These are phyloP conservation scores for Plasmodium falciparum DNA, from an alignment of 169 alveolate genomes.

Conservation along the genomic window DNA sequence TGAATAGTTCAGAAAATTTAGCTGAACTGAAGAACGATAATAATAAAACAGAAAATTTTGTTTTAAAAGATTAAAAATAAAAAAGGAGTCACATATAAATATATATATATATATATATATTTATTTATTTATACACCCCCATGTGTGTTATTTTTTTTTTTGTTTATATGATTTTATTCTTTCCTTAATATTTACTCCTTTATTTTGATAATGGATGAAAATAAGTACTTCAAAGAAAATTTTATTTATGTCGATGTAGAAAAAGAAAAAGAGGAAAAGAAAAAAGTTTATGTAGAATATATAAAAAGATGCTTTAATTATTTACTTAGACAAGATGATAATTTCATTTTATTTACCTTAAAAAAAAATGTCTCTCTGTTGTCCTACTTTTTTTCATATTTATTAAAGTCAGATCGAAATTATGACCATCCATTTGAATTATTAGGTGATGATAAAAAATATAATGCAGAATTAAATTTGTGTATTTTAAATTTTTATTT, in stretches of 20 bases:
- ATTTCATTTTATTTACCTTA: conserved; percentile 43
- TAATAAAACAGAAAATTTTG: background rate
- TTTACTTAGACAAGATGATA: conserved; percentile 42
- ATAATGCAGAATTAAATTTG: conserved; percentile 1
- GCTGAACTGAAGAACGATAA: background rate
- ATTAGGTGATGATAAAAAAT: conserved; percentile 1
- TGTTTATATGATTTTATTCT: background rate
- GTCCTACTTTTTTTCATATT: conserved; percentile 62
- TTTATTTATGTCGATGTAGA: conserved; percentile 24
- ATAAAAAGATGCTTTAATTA: conserved; percentile 43
- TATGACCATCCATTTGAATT: conserved; percentile 23
- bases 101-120: background rate
- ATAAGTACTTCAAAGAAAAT: conserved; percentile 35
- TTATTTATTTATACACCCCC: background rate
- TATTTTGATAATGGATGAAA: conserved; percentile 18
- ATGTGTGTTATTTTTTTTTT: background rate
- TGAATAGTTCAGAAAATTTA: background rate
- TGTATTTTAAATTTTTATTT: conserved; percentile 39
- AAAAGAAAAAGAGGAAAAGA: conserved; percentile 12
- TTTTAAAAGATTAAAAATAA: conserved; percentile 2
- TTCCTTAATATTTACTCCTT: background rate
- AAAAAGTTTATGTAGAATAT: conserved; percentile 12
- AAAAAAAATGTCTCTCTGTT: conserved; percentile 36
- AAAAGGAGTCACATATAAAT: background rate
- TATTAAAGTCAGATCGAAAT: conserved; percentile 11